These are phyloP conservation scores for Dimocarpus longan DNA, from an alignment of 345 rosid genomes.

Conservation along the genomic window DNA sequence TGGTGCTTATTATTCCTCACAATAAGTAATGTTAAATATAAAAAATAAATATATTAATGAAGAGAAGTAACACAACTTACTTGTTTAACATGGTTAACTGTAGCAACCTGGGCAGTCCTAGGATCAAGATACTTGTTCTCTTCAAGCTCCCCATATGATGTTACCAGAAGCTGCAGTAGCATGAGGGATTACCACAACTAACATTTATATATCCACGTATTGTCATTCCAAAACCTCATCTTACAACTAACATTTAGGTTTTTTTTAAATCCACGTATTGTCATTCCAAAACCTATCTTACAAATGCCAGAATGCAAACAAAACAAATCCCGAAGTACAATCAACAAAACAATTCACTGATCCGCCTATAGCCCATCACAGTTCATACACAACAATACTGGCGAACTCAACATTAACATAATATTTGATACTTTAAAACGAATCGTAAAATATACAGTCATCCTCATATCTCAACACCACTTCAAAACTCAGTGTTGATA, in stretches of 20 bases:
- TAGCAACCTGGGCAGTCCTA: constrained; percentile 87
- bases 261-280: background rate
- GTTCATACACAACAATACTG: background rate
- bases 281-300: background rate
- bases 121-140: constrained; percentile 85
- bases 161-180: constrained; percentile 60
- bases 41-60: too few species aligned
- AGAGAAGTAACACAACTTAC: constrained; percentile 34
- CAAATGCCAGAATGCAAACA: background rate
- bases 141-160: constrained; percentile 64
- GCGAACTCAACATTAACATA: background rate
- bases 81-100: constrained; percentile 92
- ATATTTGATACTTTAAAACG: background rate
- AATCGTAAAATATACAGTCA: too few species aligned
- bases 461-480: too few species aligned
- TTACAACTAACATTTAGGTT: background rate
- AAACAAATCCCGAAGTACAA: background rate
- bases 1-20: background rate
- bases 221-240: background rate
- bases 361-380: background rate
- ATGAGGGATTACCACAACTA: background rate
- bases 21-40: too few species aligned
- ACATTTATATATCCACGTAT: background rate
- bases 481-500: too few species aligned
- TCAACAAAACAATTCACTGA: background rate